Evolutionary conservation across 345 rosid genomes (phyloP).

Genomic region (Barbarea vulgaris): DNA sequence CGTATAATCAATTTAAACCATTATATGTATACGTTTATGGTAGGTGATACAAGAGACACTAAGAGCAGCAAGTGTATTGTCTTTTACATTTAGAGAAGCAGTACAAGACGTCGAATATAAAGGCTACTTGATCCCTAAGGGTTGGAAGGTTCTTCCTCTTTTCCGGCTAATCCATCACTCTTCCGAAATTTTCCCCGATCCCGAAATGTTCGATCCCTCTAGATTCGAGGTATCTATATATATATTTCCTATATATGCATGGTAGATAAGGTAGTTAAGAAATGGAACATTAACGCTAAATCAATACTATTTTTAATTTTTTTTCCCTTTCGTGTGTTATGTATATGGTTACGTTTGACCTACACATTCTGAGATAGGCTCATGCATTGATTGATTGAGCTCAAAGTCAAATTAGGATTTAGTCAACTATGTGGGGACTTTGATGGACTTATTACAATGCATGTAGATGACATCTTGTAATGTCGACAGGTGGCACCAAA

Average conservation of each 20-base stretch:
- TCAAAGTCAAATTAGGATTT: conserved; percentile 20
- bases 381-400: neutral
- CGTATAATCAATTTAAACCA: neutral
- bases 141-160: conserved; percentile 98
- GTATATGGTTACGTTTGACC: neutral
- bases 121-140: conserved; percentile 85
- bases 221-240: conserved; percentile 68
- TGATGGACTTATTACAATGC: conserved; percentile 27
- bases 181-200: conserved; percentile 70
- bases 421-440: conserved; percentile 32
- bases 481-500: conserved; percentile 72
- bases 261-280: neutral
- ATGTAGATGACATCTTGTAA: conserved; percentile 44
- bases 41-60: conserved; percentile 98
- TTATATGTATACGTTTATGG: neutral
- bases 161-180: conserved; percentile 86
- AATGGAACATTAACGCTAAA: neutral
- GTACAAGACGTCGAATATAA: conserved; percentile 80
- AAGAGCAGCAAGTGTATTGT: conserved; percentile 81
- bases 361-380: neutral
- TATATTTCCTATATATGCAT: neutral
- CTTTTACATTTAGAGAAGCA: conserved; percentile 93
- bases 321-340: neutral
- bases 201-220: conserved; percentile 81
- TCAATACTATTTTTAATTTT: too few species aligned